A percentile compares a stretch with the other conserved stretches of the same genome.
These are phyloP conservation scores for Didymella pinodella DNA, from an alignment of 2,329 filamentous ascomycete genomes.

Conservation along the genomic window DNA sequence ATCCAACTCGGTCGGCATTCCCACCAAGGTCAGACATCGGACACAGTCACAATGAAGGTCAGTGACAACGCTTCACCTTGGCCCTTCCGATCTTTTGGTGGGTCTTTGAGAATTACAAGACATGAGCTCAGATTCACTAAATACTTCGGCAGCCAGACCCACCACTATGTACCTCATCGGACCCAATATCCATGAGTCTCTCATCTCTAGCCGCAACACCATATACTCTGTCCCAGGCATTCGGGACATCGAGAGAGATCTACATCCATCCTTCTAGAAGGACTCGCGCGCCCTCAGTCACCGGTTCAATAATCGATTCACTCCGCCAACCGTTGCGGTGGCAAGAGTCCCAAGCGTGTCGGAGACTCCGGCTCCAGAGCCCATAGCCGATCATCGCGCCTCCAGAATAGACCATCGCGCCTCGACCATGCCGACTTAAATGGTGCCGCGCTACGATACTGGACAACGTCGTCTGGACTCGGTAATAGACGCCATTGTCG, in stretches of 20 bases:
- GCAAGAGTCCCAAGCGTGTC: neutral
- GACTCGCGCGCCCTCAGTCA: neutral
- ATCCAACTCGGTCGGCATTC: slow-evolving; percentile 1
- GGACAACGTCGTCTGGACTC: neutral
- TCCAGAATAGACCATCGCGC: neutral
- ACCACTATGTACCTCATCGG: slow-evolving; percentile 13
- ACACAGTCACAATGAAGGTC: neutral
- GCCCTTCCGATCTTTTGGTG: neutral
- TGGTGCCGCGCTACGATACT: neutral
- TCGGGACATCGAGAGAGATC: slow-evolving; percentile 12
- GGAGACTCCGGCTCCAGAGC: slow-evolving; percentile 7
- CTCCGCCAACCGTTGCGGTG: neutral
- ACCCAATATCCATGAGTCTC: slow-evolving; percentile 9
- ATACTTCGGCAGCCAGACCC: slow-evolving; percentile 15
- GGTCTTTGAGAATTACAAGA: slow-evolving; percentile 11
- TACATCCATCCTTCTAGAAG: neutral
- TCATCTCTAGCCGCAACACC: slow-evolving; percentile 11
- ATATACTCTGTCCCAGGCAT: slow-evolving; percentile 8
- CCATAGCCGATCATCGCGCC: neutral
- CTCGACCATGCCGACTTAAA: neutral
- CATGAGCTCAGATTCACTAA: slow-evolving; percentile 13
- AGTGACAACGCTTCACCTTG: slow-evolving; percentile 11
- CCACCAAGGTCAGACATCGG: neutral
- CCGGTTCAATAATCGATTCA: neutral
- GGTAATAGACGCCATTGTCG: neutral